Conservation (phyloP, 1,284 basidiomycete species). For the Dichomitus squalens region DNA sequence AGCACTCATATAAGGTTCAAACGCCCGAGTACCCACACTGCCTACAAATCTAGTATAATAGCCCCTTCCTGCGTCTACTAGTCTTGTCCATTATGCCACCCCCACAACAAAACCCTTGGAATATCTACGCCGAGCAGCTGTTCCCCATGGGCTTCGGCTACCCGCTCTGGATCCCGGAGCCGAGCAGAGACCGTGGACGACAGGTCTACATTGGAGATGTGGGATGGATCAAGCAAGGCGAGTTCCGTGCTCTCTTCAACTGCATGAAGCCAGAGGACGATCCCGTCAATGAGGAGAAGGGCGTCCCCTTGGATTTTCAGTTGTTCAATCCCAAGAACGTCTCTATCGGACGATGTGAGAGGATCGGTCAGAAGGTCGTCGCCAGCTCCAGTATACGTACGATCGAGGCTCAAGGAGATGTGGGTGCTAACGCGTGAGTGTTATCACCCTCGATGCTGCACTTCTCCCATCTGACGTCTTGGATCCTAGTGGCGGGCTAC, state of each 20-base stretch:
- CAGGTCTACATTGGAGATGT: slow-evolving; percentile 20
- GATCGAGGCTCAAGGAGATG: not conserved
- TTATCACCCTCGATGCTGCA: not conserved
- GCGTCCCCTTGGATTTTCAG: not conserved
- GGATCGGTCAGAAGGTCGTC: slow-evolving; percentile 2
- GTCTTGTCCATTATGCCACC: too few species aligned
- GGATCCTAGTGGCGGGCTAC: not conserved
- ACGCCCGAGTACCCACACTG: too few species aligned
- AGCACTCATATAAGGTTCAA: too few species aligned
- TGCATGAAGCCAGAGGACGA: slow-evolving; percentile 1
- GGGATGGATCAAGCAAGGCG: slow-evolving; percentile 18
- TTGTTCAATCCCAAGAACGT: not conserved
- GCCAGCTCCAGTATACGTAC: slow-evolving; percentile 7
- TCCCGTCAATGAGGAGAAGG: not conserved
- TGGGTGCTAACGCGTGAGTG: not conserved
- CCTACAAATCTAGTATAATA: too few species aligned
- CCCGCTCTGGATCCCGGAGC: slow-evolving; percentile 29
- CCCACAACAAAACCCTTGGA: too few species aligned
- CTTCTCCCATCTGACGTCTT: not conserved
- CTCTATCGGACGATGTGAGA: not conserved
- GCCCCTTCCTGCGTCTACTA: too few species aligned
- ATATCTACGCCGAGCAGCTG: slow-evolving; percentile 26
- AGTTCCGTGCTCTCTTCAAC: slow-evolving; percentile 24
- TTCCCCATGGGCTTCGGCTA: slow-evolving; percentile 18
- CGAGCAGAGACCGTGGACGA: not conserved